phyloP scores from a whole-genome alignment of 2,329 filamentous ascomycete species.

The Alternaria angustiovoidea region DNA sequence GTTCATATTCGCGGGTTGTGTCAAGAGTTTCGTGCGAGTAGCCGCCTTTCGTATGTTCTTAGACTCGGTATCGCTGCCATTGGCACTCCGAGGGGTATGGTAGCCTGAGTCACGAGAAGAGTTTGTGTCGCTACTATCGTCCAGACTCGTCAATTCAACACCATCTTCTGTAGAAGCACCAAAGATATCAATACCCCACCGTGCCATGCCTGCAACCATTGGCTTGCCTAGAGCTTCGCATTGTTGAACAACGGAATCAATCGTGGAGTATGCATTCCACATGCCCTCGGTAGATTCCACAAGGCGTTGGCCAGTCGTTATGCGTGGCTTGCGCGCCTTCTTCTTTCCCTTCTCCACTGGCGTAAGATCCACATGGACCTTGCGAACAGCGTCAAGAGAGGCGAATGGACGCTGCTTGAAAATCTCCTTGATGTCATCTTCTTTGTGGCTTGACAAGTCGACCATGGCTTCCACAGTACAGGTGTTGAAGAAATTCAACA shows the following conservation, averaged over 20 bases:
- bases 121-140: constrained; percentile 50
- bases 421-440: constrained; percentile 73
- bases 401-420: constrained; percentile 78
- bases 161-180: constrained; percentile 67
- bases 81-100: constrained; percentile 64
- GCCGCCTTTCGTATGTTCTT: constrained; percentile 51
- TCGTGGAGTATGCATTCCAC: constrained; percentile 79
- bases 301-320: constrained; percentile 70
- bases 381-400: constrained; percentile 70
- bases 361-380: constrained; percentile 60
- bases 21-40: constrained; percentile 56
- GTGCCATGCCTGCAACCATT: constrained; percentile 69
- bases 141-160: constrained; percentile 66
- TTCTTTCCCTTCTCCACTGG: constrained; percentile 44
- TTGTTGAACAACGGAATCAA: constrained; percentile 79
- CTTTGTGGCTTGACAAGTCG: constrained; percentile 79
- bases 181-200: constrained; percentile 73
- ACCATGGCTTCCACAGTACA: constrained; percentile 78
- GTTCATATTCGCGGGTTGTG: constrained; percentile 81
- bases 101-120: constrained; percentile 70
- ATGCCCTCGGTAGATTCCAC: constrained; percentile 75
- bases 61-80: constrained; percentile 56
- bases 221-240: constrained; percentile 78
- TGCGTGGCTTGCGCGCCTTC: constrained; percentile 50
- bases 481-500: constrained; percentile 84